phyloP scores from a whole-genome alignment of 176 grass and related monocot genomes.

The Aegilops longissima region DNA sequence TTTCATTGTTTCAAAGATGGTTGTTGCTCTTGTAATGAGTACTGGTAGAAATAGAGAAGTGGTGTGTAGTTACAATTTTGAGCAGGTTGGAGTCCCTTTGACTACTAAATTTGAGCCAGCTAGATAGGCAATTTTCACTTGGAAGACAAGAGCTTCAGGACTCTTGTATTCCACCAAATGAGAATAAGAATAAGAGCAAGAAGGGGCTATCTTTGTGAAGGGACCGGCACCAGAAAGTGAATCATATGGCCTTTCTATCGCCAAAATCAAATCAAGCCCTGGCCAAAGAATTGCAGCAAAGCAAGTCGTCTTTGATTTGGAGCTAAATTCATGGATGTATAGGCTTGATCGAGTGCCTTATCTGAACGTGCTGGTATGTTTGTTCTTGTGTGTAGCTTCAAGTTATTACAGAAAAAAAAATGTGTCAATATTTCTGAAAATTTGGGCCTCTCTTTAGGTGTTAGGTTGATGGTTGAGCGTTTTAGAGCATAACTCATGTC shows the following conservation, averaged over 20 bases:
- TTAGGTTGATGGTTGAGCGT: neutral
- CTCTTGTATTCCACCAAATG: too few species aligned
- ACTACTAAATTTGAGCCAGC: neutral
- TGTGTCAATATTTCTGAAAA: neutral
- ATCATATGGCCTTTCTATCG: too few species aligned
- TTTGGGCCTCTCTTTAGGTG: neutral
- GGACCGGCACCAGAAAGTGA: too few species aligned
- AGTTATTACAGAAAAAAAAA: neutral
- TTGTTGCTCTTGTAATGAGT: conserved; percentile 62
- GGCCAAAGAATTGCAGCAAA: neutral
- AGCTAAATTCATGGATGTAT: neutral
- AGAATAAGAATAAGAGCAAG: too few species aligned
- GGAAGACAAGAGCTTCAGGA: too few species aligned
- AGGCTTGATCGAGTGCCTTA: neutral
- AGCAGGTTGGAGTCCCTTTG: neutral
- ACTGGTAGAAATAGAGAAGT: conserved; percentile 42
- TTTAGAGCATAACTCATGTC: neutral
- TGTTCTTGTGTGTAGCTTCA: neutral
- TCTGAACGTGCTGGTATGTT: neutral
- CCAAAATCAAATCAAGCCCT: neutral
- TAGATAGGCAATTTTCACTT: neutral
- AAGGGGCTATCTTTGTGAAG: neutral
- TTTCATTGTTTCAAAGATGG: conserved; percentile 77
- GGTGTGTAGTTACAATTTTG: neutral
- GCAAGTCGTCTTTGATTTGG: neutral